Evolutionary conservation across 1,284 basidiomycete genomes (phyloP).

Genomic region (Naganishia sp.): DNA sequence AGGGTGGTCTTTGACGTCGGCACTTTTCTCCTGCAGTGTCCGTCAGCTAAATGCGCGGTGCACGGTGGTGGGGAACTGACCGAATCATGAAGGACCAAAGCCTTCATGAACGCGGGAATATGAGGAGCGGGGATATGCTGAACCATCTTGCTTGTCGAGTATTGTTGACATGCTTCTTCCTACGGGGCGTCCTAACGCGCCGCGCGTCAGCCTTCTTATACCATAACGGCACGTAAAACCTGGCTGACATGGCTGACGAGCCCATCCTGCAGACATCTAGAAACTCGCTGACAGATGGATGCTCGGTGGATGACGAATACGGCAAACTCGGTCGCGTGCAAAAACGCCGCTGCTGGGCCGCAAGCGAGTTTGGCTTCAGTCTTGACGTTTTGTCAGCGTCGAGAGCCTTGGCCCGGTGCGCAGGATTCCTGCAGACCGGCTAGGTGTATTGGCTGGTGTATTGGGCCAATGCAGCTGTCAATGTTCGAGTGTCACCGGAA

Average conservation of each 20-base stretch:
- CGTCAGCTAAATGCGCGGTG: neutral
- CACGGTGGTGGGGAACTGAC: constrained; percentile 16
- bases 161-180: neutral
- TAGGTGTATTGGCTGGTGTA: too few relatives aligned
- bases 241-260: neutral
- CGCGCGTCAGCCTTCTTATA: neutral
- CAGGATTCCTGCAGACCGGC: too few relatives aligned
- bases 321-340: neutral
- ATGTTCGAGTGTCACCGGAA: too few relatives aligned
- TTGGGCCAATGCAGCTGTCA: too few relatives aligned
- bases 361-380: too few relatives aligned
- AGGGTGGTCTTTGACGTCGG: constrained; percentile 40
- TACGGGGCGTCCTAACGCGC: neutral
- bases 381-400: too few relatives aligned
- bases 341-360: neutral
- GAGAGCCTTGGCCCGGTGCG: too few relatives aligned
- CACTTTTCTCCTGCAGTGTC: constrained; percentile 28
- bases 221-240: neutral
- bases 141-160: constrained; percentile 3
- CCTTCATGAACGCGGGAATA: constrained; percentile 40
- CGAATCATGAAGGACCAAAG: constrained; percentile 39
- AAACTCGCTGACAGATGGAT: neutral
- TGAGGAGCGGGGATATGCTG: constrained; percentile 2
- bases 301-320: constrained; percentile 4
- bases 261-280: neutral